A percentile compares a stretch with the other conserved stretches of the same genome.
These are phyloP conservation scores for Zea mays DNA, from an alignment of 176 grass and related monocot genomes.

Conservation along the genomic window Zm-B73-REFERENCE-NAM-5.0 NC_050099.1:219256501-219257000, in stretches of 20 bases:
- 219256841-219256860: neutral
- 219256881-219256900: neutral
- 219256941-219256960: neutral
- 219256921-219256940: neutral
- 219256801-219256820: constrained; percentile 5
- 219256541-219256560: constrained; percentile 10
- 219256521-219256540: constrained; percentile 24
- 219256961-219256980: neutral
- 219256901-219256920: neutral
- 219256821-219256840: neutral
- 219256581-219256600: constrained; percentile 37
- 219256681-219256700: constrained; percentile 23
- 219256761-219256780: neutral
- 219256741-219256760: neutral
- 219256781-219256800: constrained; percentile 2
- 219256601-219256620: constrained; percentile 64
- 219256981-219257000: neutral
- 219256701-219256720: constrained; percentile 28
- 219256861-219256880: neutral
- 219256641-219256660: constrained; percentile 40
- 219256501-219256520: constrained; percentile 8
- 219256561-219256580: constrained; percentile 10
- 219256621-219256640: constrained; percentile 65
- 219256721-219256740: neutral
- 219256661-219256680: constrained; percentile 31